Evolutionary conservation across 257 asterid genomes (phyloP).

Genomic region (Nemophila menziesii): DNA sequence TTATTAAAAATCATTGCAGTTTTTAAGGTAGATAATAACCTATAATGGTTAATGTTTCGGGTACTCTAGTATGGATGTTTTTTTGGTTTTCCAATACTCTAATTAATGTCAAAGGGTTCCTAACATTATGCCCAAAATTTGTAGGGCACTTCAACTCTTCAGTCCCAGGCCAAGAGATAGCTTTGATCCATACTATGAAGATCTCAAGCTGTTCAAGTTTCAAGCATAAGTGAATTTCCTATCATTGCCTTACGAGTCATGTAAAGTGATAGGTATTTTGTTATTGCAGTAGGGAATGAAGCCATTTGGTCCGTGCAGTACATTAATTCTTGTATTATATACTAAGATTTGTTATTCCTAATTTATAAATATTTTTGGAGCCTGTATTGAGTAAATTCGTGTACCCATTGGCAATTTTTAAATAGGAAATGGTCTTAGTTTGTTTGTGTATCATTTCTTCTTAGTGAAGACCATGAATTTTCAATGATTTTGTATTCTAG

Average conservation of each 20-base stretch:
- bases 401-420: background rate
- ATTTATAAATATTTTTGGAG: constrained; percentile 15
- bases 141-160: background rate
- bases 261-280: constrained; percentile 24
- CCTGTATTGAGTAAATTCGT: background rate
- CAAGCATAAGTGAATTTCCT: constrained; percentile 17
- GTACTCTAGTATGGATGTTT: no score
- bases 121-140: background rate
- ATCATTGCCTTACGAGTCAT: constrained; percentile 19
- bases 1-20: no score
- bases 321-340: constrained; percentile 26
- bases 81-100: background rate
- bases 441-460: no score
- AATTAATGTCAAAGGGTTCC: no score
- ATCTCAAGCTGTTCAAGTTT: constrained; percentile 13
- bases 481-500: no score
- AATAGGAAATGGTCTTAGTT: background rate
- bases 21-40: no score
- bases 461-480: no score
- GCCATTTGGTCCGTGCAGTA: constrained; percentile 57
- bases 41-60: no score
- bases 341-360: constrained; percentile 1
- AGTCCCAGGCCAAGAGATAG: constrained; percentile 22
- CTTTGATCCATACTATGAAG: constrained; percentile 10
- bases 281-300: constrained; percentile 43